Conservation (phyloP, 169 alveolate species). For the Plasmodium gallinaceum region DNA sequence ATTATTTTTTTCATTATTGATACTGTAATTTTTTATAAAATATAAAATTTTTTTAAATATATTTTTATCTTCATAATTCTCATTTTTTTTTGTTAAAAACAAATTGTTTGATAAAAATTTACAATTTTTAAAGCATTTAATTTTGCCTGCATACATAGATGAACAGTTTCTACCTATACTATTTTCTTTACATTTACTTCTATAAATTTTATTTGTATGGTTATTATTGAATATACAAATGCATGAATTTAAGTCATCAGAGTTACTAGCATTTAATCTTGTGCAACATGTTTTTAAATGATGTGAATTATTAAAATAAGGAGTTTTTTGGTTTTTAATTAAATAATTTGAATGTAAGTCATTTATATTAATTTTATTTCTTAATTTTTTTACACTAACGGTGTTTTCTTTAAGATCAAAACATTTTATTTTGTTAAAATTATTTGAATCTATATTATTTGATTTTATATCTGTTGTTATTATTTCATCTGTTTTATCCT, state of each 20-base stretch:
- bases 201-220: not conserved
- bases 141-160: conserved; percentile 6
- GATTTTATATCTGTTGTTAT: not conserved
- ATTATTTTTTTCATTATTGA: conserved; percentile 50
- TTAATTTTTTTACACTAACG: no score
- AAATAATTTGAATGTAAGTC: no score
- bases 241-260: not conserved
- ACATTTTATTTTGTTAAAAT: no score
- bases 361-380: no score
- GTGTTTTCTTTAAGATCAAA: no score
- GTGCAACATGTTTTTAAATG: not conserved
- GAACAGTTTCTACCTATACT: conserved; percentile 2
- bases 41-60: conserved; percentile 41
- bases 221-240: not conserved
- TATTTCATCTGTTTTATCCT: not conserved
- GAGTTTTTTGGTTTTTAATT: no score
- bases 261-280: not conserved
- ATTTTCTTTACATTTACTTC: conserved; percentile 5
- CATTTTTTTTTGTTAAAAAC: conserved; percentile 2
- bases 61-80: conserved; percentile 10
- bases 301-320: no score
- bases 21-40: conserved; percentile 48
- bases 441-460: no score
- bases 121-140: conserved; percentile 20
- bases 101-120: conserved; percentile 5